Evolutionary conservation across 768 basidiomycete species (phyloP).

Genomic region (Russula sp.): DNA sequence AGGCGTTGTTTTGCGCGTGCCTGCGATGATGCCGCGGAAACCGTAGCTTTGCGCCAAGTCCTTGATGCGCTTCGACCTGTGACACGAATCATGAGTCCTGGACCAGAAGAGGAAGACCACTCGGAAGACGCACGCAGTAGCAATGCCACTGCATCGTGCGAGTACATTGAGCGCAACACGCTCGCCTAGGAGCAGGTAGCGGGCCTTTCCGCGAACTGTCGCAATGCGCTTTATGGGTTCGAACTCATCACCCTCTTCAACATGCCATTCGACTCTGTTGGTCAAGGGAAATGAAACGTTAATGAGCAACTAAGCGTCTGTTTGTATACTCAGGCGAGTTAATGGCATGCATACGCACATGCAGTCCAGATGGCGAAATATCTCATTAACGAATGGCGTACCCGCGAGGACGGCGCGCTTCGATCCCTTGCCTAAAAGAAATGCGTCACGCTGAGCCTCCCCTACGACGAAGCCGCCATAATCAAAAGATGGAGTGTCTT

Average conservation of each 20-base stretch:
- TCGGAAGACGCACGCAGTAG: constrained; percentile 68
- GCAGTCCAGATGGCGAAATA: not conserved
- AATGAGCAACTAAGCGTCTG: not conserved
- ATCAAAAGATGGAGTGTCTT: not conserved
- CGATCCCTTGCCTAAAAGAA: not conserved
- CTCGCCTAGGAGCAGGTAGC: constrained; percentile 85
- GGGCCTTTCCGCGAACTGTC: constrained; percentile 84
- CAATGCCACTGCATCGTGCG: constrained; percentile 94
- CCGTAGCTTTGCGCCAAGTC: constrained; percentile 75
- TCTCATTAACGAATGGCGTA: not conserved
- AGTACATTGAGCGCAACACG: constrained; percentile 90
- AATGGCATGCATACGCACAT: not conserved
- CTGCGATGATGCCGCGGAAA: constrained; percentile 36
- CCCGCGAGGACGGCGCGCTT: not conserved
- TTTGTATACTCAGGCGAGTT: not conserved
- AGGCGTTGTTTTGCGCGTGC: not conserved
- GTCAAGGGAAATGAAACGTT: not conserved
- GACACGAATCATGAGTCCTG: not conserved
- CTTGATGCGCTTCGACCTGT: constrained; percentile 81
- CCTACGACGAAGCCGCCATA: not conserved
- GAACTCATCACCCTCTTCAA: constrained; percentile 80
- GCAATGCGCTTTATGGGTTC: constrained; percentile 83
- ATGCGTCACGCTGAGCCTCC: not conserved
- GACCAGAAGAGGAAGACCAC: not conserved
- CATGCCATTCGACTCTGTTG: constrained; percentile 86